Base-by-base conservation (phyloP, 306 rosid species). In the Lithocarpus polystachyus region DNA sequence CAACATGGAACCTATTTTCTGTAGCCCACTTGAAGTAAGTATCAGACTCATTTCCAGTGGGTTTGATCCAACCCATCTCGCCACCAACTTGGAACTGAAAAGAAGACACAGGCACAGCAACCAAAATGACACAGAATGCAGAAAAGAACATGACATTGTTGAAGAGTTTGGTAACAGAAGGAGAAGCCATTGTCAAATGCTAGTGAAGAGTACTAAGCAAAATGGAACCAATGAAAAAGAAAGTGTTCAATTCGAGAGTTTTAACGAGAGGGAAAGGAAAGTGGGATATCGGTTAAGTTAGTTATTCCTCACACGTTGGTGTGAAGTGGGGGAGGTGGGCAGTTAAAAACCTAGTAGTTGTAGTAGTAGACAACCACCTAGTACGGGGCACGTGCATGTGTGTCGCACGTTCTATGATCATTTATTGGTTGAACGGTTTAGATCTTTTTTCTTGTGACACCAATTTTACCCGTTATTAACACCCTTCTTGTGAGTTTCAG, bases 1-100 rank as follows among this genome's bases (percentile, higher is more conserved):
- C 72, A 35, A 67, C 26, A 67, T 67, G 72, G 72, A 67, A 67
- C 26, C 72, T 67, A 67, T 67, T 18, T 33, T 67, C 4, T 67
- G 13, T 35, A 8, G 72, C 72, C 72, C 72, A 67, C 3, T 33
- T n/a, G 72, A 18, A 9, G 72, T 67, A 67, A 67, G 15, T 19
- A 48, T 19, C 26, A 3, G 72, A 33, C 52, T 67, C 26, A 33
- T 67, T 67, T 67, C 51, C 71, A 8, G 71, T 2, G 48, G 71
- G 71, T 5, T 67, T 33, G 51, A 19, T 35, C 72, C 80, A 77
- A 37, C 68, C 80, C 67, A 13, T 51, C 8, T 5, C 60, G 33
- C 43, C 74, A 5, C 80, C 73, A 56, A 77, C 68, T 14, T 68
- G 56, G n/a, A 77, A 77, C 9, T 77, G 80, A 77, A 53, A 54